phyloP scores from a whole-genome alignment of 805 yeast species.

The Candida boidinii region DNA sequence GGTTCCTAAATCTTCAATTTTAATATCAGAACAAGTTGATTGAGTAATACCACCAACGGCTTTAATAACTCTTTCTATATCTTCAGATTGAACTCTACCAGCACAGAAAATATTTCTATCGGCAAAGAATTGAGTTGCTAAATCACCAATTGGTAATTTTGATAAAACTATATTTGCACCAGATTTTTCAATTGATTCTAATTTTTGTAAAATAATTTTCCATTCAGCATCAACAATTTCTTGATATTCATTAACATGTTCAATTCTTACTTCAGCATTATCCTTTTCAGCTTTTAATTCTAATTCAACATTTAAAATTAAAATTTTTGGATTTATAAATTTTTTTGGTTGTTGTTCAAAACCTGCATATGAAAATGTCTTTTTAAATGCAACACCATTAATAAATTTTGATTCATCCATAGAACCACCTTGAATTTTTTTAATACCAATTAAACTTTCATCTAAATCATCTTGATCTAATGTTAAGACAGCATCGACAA shows the following conservation, averaged over 20 bases:
- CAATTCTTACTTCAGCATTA: conserved; percentile 96
- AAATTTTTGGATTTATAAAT: conserved; percentile 71
- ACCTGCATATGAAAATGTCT: conserved; percentile 96
- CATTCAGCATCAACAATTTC: conserved; percentile 98
- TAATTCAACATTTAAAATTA: conserved; percentile 83
- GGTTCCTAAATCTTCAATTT: conserved; percentile 68
- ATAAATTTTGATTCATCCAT: conserved; percentile 88
- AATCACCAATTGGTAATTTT: conserved; percentile 93
- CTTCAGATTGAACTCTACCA: conserved; percentile 84
- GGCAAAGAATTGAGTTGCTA: conserved; percentile 98
- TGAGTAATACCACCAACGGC: conserved; percentile 94
- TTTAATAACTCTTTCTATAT: conserved; percentile 82
- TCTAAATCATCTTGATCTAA: conserved; percentile 81
- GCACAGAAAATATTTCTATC: conserved; percentile 96
- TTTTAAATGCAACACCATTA: conserved; percentile 94
- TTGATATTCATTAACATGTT: conserved; percentile 89
- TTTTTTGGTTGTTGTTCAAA: conserved; percentile 96
- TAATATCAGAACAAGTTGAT: conserved; percentile 65
- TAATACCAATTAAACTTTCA: conserved; percentile 86
- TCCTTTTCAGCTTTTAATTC: conserved; percentile 98
- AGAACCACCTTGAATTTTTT: conserved; percentile 92
- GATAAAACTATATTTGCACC: conserved; percentile 94
- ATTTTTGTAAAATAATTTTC: conserved; percentile 82
- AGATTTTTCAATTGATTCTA: conserved; percentile 69
- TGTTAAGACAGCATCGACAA: conserved; percentile 87